These are phyloP conservation scores for Starmerella tilneyi DNA, from an alignment of 805 yeast genomes.

Conservation along the genomic window DNA sequence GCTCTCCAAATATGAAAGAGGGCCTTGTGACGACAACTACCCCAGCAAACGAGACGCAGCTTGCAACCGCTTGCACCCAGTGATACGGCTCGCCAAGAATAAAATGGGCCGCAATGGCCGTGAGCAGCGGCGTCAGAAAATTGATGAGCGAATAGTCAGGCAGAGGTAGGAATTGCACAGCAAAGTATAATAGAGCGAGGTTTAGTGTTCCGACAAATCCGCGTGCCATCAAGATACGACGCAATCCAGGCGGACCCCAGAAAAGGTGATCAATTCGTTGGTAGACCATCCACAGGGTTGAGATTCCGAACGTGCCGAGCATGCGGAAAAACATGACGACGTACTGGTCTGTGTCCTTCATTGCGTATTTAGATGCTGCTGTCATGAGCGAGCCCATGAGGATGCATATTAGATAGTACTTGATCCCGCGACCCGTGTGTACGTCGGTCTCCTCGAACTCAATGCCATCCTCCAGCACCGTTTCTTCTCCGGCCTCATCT, in stretches of 20 bases:
- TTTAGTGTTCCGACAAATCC: constrained; percentile 71
- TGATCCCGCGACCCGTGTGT: neutral
- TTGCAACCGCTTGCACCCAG: constrained; percentile 55
- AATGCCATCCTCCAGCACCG: neutral
- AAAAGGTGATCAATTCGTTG: constrained; percentile 50
- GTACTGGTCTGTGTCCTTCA: constrained; percentile 10
- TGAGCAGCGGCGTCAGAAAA: constrained; percentile 65
- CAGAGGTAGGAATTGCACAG: constrained; percentile 60
- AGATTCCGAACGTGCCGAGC: constrained; percentile 55
- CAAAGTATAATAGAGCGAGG: constrained; percentile 65
- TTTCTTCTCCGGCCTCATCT: neutral
- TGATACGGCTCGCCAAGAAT: constrained; percentile 58
- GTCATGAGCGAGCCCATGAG: constrained; percentile 16
- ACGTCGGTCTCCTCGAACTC: neutral
- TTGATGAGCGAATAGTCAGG: constrained; percentile 78
- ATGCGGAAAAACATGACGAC: constrained; percentile 60
- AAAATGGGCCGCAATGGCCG: constrained; percentile 62
- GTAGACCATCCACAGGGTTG: constrained; percentile 45
- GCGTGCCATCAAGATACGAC: constrained; percentile 46
- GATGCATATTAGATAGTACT: constrained; percentile 11
- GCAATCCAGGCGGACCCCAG: constrained; percentile 52
- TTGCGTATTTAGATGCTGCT: constrained; percentile 16
- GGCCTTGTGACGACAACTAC: constrained; percentile 78
- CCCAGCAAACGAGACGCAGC: constrained; percentile 57
- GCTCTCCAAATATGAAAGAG: constrained; percentile 48